Percentiles rank a stretch among this genome's conserved stretches.
Conservation (phyloP, 2,329 filamentous ascomycete genomes). For the Aspergillus transmontanensis region DNA sequence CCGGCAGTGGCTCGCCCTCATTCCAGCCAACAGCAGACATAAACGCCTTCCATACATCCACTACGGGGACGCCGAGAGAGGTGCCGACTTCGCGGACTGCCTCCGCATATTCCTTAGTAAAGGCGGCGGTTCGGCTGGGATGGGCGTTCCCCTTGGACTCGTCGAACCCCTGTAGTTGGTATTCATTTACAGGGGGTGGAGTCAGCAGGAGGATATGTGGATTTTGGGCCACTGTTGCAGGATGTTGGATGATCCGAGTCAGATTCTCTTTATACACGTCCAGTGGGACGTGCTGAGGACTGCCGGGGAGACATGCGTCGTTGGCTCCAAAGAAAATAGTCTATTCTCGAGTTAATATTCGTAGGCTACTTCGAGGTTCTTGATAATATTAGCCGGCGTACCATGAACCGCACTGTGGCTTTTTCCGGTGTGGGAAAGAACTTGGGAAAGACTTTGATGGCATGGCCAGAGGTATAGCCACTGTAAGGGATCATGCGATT, state of each 20-base stretch:
- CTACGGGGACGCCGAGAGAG: slow-evolving; percentile 59
- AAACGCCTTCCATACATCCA: slow-evolving; percentile 80
- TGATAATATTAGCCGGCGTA: slow-evolving; percentile 22
- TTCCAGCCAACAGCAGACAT: slow-evolving; percentile 66
- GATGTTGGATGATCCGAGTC: slow-evolving; percentile 70
- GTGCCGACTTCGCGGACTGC: slow-evolving; percentile 66
- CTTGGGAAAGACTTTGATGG: slow-evolving; percentile 66
- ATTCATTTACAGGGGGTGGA: slow-evolving; percentile 81
- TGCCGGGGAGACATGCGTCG: slow-evolving; percentile 72
- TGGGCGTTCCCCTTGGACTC: slow-evolving; percentile 50
- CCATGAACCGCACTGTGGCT: slow-evolving; percentile 49
- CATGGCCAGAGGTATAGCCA: slow-evolving; percentile 81
- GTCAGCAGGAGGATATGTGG: slow-evolving; percentile 75
- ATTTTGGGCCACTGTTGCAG: slow-evolving; percentile 67
- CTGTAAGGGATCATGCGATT: slow-evolving; percentile 35
- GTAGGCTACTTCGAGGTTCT: background rate
- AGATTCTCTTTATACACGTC: slow-evolving; percentile 75
- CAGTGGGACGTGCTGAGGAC: slow-evolving; percentile 76
- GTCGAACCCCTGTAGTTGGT: slow-evolving; percentile 59
- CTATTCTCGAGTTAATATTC: slow-evolving; percentile 44
- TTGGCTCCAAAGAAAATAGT: slow-evolving; percentile 87
- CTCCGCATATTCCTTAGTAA: slow-evolving; percentile 65
- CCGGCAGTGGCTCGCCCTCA: slow-evolving; percentile 52
- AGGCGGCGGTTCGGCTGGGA: slow-evolving; percentile 61
- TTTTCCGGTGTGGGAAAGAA: slow-evolving; percentile 69